Evolutionary conservation across 2,329 filamentous ascomycete genomes (phyloP), one percentile per base, ranked within the genome.

Genomic region (Coniella lustricola): DNA sequence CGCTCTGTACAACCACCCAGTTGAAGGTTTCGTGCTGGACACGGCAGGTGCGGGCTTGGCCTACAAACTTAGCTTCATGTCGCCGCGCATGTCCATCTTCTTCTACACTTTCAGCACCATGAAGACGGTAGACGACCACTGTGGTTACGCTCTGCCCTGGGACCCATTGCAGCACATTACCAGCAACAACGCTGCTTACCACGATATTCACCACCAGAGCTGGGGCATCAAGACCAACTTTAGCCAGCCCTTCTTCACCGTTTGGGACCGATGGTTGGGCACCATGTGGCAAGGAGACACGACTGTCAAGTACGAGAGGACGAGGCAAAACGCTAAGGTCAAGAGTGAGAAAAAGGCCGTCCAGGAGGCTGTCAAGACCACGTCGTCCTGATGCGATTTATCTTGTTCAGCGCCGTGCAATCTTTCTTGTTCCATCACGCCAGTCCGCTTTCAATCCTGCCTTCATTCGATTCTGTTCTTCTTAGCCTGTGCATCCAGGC

Each of bases 141-240:
- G 91, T 67, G 93, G 93, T 55, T 98, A 97, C 63, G 76, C 82
- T n/a, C 84, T 98, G 53, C 93, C 93, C 1, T 97, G 86, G 81
- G 93, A 98, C 65, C 91, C 91, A 2, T 74, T 97, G 46, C 90
- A 96, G 74, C 83, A 85, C 62, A 76, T 97, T 53, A 95, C 90
- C 38, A 86, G 86, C 64, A 97, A 98, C 74, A 96, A 97, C 59
- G 91, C 93, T 21, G 85, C 84, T 32, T 98, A 97, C 67, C 93
- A 98, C 63, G 93, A 98, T 62, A 91, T 98, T 51, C 93, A 98
- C 68, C 93, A 98, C 70, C 93, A 98, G 69, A 94, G 87, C 67
- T 97, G 91, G 90, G 93, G 93, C 49, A 95, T 98, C 76, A 98
- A 97, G 77, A 87, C 85, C 55, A 94, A 94, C 69, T 94, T 89